These are phyloP conservation scores for Boletellus sp. DNA, from an alignment of 1,284 basidiomycete species.

Conservation along the genomic window DNA sequence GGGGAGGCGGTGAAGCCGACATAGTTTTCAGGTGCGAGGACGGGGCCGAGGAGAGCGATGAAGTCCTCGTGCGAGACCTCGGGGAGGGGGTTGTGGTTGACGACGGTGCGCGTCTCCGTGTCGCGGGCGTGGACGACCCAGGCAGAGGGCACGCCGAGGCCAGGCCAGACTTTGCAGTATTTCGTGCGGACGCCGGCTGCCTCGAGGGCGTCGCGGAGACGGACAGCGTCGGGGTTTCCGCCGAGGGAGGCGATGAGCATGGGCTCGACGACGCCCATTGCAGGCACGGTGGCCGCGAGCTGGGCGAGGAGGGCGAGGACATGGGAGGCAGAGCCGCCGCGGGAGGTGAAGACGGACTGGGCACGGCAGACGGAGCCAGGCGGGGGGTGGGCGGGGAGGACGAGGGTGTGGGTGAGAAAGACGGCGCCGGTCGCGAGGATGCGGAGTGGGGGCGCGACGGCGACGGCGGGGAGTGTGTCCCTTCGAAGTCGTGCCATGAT, in stretches of 20 bases:
- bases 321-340: conserved; percentile 69
- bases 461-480: conserved; percentile 35
- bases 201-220: conserved; percentile 63
- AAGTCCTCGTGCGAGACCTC: conserved; percentile 83
- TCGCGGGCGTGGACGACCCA: conserved; percentile 78
- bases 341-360: conserved; percentile 58
- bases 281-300: conserved; percentile 37
- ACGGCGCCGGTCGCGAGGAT: conserved; percentile 75
- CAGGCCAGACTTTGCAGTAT: conserved; percentile 71
- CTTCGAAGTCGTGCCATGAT: conserved; percentile 32
- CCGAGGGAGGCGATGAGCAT: conserved; percentile 72
- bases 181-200: conserved; percentile 63
- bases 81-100: conserved; percentile 81
- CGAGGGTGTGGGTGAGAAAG: conserved; percentile 69
- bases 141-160: conserved; percentile 70
- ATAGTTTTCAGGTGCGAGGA: conserved; percentile 77
- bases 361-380: conserved; percentile 60
- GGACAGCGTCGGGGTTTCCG: conserved; percentile 63
- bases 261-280: conserved; percentile 49
- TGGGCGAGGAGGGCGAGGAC: conserved; percentile 71
- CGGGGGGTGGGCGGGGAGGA: conserved; percentile 57
- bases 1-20: conserved; percentile 20
- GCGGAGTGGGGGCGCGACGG: conserved; percentile 34
- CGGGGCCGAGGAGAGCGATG: conserved; percentile 67
- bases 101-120: conserved; percentile 58